Evolutionary conservation across 768 basidiomycete species (phyloP).

Genomic region (Royoungia palumana): DNA sequence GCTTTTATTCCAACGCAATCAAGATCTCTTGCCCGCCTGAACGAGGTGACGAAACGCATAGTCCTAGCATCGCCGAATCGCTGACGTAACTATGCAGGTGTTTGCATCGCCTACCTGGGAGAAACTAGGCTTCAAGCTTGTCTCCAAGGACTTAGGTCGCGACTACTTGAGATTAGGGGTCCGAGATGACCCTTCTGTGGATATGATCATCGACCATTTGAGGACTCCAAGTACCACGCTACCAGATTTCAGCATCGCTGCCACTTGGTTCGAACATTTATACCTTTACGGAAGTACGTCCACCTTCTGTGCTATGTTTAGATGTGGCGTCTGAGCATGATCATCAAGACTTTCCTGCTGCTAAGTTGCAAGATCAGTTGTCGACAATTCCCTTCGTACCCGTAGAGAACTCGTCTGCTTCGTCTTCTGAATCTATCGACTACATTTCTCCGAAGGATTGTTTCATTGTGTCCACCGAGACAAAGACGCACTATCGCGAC

Average conservation of each 20-base stretch:
- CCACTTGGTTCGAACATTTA: conserved; percentile 9
- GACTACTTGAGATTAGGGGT: conserved; percentile 13
- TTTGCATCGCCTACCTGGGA: conserved; percentile 6
- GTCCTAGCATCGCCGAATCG: not conserved
- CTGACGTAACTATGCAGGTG: conserved; percentile 6
- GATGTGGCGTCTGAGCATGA: not conserved
- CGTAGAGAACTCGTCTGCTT: not conserved
- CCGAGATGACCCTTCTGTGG: conserved; percentile 1
- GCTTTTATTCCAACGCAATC: conserved; percentile 15
- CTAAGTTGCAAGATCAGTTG: conserved; percentile 4
- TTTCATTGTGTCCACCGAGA: conserved; percentile 4
- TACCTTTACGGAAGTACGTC: conserved; percentile 7
- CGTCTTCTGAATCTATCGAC: not conserved
- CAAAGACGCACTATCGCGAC: conserved; percentile 6
- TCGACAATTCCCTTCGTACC: conserved; percentile 9
- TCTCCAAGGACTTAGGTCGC: not conserved
- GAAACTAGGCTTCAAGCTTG: conserved; percentile 7
- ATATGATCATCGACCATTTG: not conserved
- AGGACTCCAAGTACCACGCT: not conserved
- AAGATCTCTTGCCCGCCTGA: conserved; percentile 1
- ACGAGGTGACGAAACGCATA: conserved; percentile 7
- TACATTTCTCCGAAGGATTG: conserved; percentile 11
- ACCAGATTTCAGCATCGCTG: not conserved
- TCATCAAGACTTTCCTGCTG: conserved; percentile 6
- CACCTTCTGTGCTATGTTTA: conserved; percentile 5